Percentiles rank a stretch among this genome's conserved stretches.
Conservation (phyloP, 306 rosid genomes). For the Lotus japonicus region DNA sequence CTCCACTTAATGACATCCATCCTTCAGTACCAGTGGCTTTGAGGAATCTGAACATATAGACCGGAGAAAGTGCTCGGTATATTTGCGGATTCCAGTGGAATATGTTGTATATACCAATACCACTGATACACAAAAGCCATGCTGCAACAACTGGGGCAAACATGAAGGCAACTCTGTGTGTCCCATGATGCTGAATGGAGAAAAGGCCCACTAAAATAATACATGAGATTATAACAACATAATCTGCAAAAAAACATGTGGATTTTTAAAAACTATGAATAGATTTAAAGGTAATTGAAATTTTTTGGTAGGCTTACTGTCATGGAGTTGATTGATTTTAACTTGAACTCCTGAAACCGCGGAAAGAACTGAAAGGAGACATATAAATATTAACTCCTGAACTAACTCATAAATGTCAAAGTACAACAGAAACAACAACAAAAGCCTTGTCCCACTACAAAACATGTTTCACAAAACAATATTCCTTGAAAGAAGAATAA, state of each 20-base stretch:
- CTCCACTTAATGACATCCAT: slow-evolving; percentile 68
- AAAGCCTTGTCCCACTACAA: no score
- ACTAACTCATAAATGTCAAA: not conserved
- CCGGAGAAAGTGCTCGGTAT: slow-evolving; percentile 65
- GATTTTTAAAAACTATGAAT: slow-evolving; percentile 13
- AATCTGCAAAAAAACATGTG: slow-evolving; percentile 40
- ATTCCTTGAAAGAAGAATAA: no score
- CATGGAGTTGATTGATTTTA: slow-evolving; percentile 68
- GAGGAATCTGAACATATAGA: slow-evolving; percentile 61
- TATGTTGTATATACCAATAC: slow-evolving; percentile 66
- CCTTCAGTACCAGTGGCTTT: slow-evolving; percentile 51
- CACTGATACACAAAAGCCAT: slow-evolving; percentile 67
- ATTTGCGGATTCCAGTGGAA: slow-evolving; percentile 54
- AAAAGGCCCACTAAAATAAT: slow-evolving; percentile 61
- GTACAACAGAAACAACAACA: no score
- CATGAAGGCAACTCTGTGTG: slow-evolving; percentile 70
- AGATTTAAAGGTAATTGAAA: not conserved
- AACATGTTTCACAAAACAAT: no score
- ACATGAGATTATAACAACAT: slow-evolving; percentile 57
- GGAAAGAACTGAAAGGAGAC: slow-evolving; percentile 76
- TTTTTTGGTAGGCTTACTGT: slow-evolving; percentile 42
- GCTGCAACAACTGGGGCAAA: slow-evolving; percentile 70
- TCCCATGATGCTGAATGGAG: slow-evolving; percentile 79
- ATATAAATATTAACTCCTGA: not conserved
- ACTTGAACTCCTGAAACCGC: slow-evolving; percentile 76